Evolutionary conservation across 73 alveolate genomes (phyloP), one percentile per base, ranked within the genome.

Genomic region (Tetrahymena thermophila): DNA sequence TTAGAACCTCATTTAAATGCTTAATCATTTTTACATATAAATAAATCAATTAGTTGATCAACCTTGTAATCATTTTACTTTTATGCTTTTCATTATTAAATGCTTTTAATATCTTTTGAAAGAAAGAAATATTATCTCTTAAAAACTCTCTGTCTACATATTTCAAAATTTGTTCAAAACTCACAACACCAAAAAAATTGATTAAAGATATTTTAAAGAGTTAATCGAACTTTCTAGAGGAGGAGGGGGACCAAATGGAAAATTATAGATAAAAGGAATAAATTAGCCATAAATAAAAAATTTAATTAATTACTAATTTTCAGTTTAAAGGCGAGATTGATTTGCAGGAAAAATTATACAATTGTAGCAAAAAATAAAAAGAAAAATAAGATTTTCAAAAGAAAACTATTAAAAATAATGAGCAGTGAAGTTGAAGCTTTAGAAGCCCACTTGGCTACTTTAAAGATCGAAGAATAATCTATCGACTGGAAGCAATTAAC

Each of bases 241-340:
- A 71, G 89, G 89, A 71, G 89, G 89, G 89, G 89, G 89, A 71
- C 31, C 89, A n/a, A 71, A 71, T 71, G 40, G 89, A 71, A 71
- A 71, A 71, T 11, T 28, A 28, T 28, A 31, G 89, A n/a, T 28
- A 71, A 71, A 58, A 71, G 37, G 89, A 71, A 71, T 71, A 71
- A 71, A 28, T 71, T 71, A 71, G 13, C 89, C 89, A 71, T 71
- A 71, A 71, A 71, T 71, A 71, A 71, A 71, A 71, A 71, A 71
- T 28, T 71, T 71, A 71, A 71, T 71, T 71, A 31, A 23, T 25
- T 28, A 71, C 89, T 25, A 71, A 71, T 71, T 71, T 71, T 71
- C 23, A 31, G 89, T 71, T 71, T 71, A 71, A 71, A 71, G 89
- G 89, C 89, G 89, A 71, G 89, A n/a, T 71, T 28, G 89, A 25